Conservation (phyloP, 192 early-diverging fungal species). For the Endogone sp. region DNA sequence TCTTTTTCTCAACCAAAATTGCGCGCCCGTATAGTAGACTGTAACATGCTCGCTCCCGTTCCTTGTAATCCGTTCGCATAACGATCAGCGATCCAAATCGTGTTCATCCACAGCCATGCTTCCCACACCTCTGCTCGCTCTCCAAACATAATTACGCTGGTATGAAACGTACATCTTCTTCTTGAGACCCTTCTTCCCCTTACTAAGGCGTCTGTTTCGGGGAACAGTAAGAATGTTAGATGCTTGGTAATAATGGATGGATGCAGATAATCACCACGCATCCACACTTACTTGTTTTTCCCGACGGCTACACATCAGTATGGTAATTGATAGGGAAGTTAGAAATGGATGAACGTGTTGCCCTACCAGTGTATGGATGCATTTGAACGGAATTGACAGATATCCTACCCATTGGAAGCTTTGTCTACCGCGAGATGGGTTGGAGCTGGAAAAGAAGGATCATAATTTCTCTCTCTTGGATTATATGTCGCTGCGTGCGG, state of each 20-base stretch:
- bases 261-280: slow-evolving; percentile 4
- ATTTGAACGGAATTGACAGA: background rate
- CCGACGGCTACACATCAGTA: slow-evolving; percentile 47
- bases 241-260: background rate
- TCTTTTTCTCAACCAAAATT: no score
- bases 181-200: slow-evolving; percentile 87
- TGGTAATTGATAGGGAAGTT: background rate
- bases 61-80: no score
- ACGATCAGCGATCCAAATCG: no score
- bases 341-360: background rate
- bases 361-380: background rate
- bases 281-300: slow-evolving; percentile 64
- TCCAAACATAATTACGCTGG: no score
- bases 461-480: no score
- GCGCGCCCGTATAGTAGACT: no score
- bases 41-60: no score
- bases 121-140: no score
- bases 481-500: no score
- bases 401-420: background rate
- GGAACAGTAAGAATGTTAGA: slow-evolving; percentile 1
- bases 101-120: no score
- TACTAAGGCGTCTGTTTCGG: slow-evolving; percentile 64
- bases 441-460: background rate
- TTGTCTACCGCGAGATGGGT: background rate
- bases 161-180: slow-evolving; percentile 73